Evolutionary conservation across 2,329 filamentous ascomycete genomes (phyloP), one percentile per base, ranked within the genome.

Genomic region (Trichoderma polysporum): DNA sequence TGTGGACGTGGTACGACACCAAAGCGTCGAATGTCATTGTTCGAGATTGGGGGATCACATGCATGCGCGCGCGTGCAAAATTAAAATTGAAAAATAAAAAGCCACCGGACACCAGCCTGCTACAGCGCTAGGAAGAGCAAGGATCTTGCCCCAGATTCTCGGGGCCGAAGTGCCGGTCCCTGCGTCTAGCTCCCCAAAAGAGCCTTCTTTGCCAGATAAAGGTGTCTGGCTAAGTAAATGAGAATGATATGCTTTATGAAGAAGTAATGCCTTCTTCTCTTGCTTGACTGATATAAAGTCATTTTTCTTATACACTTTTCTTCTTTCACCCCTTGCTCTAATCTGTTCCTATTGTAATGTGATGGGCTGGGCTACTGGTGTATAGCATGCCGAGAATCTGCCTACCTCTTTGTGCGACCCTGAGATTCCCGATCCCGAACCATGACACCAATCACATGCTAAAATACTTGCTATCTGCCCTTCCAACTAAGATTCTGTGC

Each of bases 81-180:
- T 29, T 27, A 41, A 58, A 31, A 35, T 15, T 25, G 19, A 47
- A 33, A 47, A 29, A 2, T 17, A n/a, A 35, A 35, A 56, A 56
- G 50, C 50, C 61, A 64, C 45, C 27, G 25, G 37, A 29, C 52
- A 22, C 41, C 57, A 60, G 25, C 59, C 37, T 56, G 50, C 47
- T 54, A 64, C 50, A 47, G 61, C 61, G 50, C 61, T 64, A 64
- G 61, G 29, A 59, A 25, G 37, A 50, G 65, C 74, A 76, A 73
- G 75, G 75, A 71, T 76, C 63, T 50, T 72, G 73, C 75, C 74
- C 75, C 75, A 68, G 74, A 77, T 76, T 75, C 69, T 70, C 70
- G 69, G 53, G 58, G 56, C 56, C 62, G 37, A 58, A 58, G 65
- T 66, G 63, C 67, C 58, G 67, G 67, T 58, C 66, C 66, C 66